Evolutionary conservation across 345 rosid genomes (phyloP).

Genomic region (Bruguiera gymnorhiza): DNA sequence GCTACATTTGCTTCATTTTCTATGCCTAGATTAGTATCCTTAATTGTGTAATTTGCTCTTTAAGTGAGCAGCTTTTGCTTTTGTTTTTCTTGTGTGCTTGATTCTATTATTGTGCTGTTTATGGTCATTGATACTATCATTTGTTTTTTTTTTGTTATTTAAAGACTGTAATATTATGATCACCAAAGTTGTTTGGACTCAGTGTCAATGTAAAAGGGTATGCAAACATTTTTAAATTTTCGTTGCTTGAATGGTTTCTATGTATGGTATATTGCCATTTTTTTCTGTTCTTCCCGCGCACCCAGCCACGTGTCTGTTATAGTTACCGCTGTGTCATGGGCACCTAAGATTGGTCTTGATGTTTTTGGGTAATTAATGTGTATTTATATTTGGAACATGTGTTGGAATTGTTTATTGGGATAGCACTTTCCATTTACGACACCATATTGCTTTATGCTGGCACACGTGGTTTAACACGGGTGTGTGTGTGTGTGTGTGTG

Average conservation of each 20-base stretch:
- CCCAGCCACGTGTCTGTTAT: background rate
- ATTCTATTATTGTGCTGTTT: slow-evolving; percentile 3
- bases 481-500: background rate
- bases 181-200: slow-evolving; percentile 8
- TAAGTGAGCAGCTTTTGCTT: slow-evolving; percentile 9
- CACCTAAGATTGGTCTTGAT: background rate
- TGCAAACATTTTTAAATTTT: slow-evolving; percentile 1
- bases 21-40: slow-evolving; percentile 17
- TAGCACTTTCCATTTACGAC: slow-evolving; percentile 11
- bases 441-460: background rate
- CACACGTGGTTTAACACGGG: background rate
- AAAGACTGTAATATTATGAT: background rate
- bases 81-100: background rate
- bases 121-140: slow-evolving; percentile 1
- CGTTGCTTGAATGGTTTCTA: slow-evolving; percentile 13
- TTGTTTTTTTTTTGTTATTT: slow-evolving; percentile 3
- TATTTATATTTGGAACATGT: background rate
- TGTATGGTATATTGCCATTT: background rate
- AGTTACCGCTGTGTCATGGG: too few relatives aligned
- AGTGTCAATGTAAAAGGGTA: slow-evolving; percentile 7
- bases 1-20: slow-evolving; percentile 31
- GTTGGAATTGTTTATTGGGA: background rate
- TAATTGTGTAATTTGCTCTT: slow-evolving; percentile 18
- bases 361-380: slow-evolving; percentile 1
- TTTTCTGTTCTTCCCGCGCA: background rate